These are phyloP conservation scores for Nakaseomyces uthaithaninus DNA, from an alignment of 1,139 yeast species.

Conservation along the genomic window DNA sequence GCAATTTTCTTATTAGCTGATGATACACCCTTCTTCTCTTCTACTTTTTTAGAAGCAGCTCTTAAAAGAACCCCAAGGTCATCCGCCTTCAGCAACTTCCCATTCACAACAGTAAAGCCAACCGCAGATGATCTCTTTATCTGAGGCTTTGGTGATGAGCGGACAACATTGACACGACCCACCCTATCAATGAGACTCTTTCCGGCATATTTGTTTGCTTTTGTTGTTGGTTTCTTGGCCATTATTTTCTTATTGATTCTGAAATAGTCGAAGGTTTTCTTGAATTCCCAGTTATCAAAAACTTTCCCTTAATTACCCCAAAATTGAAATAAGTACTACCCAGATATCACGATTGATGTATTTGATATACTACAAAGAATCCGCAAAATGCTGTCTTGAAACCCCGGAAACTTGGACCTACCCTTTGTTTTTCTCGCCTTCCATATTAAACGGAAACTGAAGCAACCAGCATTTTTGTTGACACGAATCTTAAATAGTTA, in stretches of 20 bases:
- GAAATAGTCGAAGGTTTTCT: no score
- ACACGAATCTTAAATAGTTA: no score
- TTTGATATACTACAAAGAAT: no score
- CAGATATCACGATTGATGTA: no score
- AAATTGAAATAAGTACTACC: no score
- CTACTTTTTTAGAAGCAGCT: constrained; percentile 13
- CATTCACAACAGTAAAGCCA: constrained; percentile 25
- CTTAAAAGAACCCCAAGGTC: constrained; percentile 26
- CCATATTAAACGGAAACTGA: neutral
- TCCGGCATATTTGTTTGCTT: neutral
- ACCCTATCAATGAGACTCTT: constrained; percentile 5
- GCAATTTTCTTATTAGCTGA: neutral
- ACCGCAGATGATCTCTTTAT: constrained; percentile 9
- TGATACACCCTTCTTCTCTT: neutral
- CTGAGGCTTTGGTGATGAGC: neutral
- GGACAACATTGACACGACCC: constrained; percentile 4
- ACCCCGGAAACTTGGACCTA: no score
- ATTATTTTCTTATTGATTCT: neutral
- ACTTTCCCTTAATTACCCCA: no score
- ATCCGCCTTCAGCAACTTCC: constrained; percentile 22
- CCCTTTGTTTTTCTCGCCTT: no score
- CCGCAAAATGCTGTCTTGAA: no score
- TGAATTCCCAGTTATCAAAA: no score
- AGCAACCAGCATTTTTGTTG: no score
- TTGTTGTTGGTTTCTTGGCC: constrained; percentile 1